Base-by-base conservation (phyloP, 257 asterid genomes). In the Penstemon eatonii region DNA sequence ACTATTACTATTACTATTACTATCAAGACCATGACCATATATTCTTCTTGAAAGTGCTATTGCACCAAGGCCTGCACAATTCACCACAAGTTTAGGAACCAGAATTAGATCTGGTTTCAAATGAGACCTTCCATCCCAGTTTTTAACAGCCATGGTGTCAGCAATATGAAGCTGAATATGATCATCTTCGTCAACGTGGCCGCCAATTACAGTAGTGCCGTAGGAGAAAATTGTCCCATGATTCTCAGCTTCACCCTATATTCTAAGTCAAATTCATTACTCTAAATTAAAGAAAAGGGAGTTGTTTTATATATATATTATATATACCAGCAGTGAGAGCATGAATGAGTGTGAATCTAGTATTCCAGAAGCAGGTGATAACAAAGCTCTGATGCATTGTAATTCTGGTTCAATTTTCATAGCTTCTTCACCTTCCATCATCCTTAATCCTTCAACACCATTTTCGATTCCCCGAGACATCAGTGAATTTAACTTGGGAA, bases 201-300 rank as follows among this genome's bases (percentile, higher is more conserved):
- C 96, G 43, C 97, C 97, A 69, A 78, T 80, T 11, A 82, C 95
- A 6, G 90, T 74, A 59, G 95, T 73, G 59, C 76, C 80, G 83
- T 86, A 86, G n/a, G 89, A 81, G 79, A 92, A 79, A 54, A 67
- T 77, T 39, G 90, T 73, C 1, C 98, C 90, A 8, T 77, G 78
- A 78, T 78, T 88, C 84, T 93, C 98, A 75, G 97, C 97, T 80
- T 90, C 95, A 42, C 93, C 98, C 97, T 92, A 81, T 58, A 85
- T 67, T 80, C 77, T 81, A 80, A 25, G 33, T 25, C 33, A 25
- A 25, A 25, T 25, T 25, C 2, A 25, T 25, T 25, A 25, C 33
- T 25, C 33, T 25, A 25, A 25, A 25, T 25, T 25, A 1, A 25
- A 25, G 33, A 25, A 0, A 25, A 25, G 33, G 33, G 33, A 25